Evolutionary conservation across 2,329 filamentous ascomycete species (phyloP), one percentile per base, ranked within the genome.

Genomic region (Ophiostoma sp.): DNA sequence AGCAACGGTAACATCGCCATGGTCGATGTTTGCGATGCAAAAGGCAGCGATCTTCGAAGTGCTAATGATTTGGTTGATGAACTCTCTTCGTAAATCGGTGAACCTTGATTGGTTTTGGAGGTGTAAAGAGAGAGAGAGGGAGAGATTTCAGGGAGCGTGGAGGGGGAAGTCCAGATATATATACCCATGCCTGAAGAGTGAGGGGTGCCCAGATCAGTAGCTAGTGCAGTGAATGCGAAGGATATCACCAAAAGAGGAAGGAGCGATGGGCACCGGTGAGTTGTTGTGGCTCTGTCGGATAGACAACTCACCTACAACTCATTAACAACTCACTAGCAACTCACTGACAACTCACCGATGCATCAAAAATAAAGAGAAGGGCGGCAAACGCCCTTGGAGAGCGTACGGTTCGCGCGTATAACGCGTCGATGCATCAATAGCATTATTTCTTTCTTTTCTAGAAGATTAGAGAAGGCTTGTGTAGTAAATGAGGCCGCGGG

Each of bases 111-210:
- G 17, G 36, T 39, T 39, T 48, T 48, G 44, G 6, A 20, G 44
- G 15, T 31, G 11, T 33, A 31, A 31, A 41, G 39, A 41, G 27
- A 62, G 17, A n/a, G 27, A 62, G 23, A 62, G 27, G 15, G 27
- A 62, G 57, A 33, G 11, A 62, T 10, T 27, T 15, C 17, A 15
- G 54, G 20, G 48, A 5, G 10, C 1, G 7, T 62, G 11, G 4
- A 11, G 52, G 52, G 39, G 8, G 13, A 31, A 23, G 31, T 17
- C 33, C 65, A 62, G 27, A 36, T 67, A 70, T 70, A 64, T 62
- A 70, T 60, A 67, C 44, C 44, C 44, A 20, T 7, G 44, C 17
- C 57, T 41, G 27, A 35, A 39, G 27, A 13, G 35, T 20, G 44
- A 31, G 67, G 36, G 31, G 4, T 27, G 17, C 1, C 44, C 4